These are phyloP conservation scores for Aspergillus conjunctus DNA, from an alignment of 495 filamentous ascomycete genomes.

Conservation along the genomic window DNA sequence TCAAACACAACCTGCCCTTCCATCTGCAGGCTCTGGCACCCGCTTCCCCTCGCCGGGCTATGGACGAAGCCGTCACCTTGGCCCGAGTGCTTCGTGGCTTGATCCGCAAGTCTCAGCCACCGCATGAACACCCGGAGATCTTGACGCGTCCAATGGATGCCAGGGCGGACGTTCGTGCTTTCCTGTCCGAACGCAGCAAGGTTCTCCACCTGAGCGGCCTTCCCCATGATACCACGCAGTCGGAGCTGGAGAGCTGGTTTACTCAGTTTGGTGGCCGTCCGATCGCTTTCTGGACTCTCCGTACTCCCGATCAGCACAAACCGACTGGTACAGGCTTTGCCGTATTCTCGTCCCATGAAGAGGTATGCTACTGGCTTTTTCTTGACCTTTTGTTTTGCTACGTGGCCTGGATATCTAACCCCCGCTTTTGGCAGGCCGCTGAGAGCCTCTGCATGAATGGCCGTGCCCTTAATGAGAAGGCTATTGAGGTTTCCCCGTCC, in stretches of 20 bases:
- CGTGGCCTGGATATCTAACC: constrained; percentile 22
- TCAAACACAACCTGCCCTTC: constrained; percentile 98
- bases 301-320: constrained; percentile 98
- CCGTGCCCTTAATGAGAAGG: constrained; percentile 95
- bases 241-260: constrained; percentile 98
- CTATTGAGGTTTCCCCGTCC: constrained; percentile 95
- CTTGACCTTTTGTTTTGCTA: not conserved
- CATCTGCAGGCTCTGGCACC: constrained; percentile 95
- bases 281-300: constrained; percentile 99
- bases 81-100: constrained; percentile 88
- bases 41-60: constrained; percentile 93
- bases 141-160: constrained; percentile 95
- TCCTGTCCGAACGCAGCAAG: constrained; percentile 93
- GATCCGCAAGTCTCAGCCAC: constrained; percentile 92
- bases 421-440: constrained; percentile 65
- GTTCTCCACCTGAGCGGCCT: constrained; percentile 96
- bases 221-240: constrained; percentile 97
- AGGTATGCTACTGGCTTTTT: constrained; percentile 64
- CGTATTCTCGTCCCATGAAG: constrained; percentile 97
- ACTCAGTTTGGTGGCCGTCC: constrained; percentile 97
- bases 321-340: constrained; percentile 96
- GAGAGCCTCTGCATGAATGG: constrained; percentile 99
- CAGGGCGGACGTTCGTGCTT: constrained; percentile 93
- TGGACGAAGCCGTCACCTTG: constrained; percentile 95
- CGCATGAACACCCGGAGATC: constrained; percentile 90